Evolutionary conservation across 176 grass and related monocot species (phyloP).

Genomic region (Oryza punctata): DNA sequence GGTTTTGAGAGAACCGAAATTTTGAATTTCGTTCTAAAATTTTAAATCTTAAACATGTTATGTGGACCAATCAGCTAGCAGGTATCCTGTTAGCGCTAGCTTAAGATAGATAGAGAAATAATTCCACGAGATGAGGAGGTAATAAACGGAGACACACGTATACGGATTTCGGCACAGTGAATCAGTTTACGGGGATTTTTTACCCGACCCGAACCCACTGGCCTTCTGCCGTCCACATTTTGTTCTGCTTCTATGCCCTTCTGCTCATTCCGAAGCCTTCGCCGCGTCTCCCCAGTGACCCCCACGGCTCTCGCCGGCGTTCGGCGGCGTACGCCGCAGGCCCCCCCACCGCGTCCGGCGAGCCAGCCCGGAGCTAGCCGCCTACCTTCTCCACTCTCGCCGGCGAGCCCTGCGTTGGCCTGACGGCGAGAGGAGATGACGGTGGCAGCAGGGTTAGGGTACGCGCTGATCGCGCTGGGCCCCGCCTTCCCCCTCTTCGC

Average conservation of each 20-base stretch:
- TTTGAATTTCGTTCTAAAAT: too few species aligned
- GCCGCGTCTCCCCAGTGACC: neutral
- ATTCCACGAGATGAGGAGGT: too few species aligned
- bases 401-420: neutral
- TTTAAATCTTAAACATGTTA: too few species aligned
- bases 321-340: neutral
- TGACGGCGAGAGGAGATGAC: slow-evolving; percentile 59
- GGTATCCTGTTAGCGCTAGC: too few species aligned
- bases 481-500: slow-evolving; percentile 86
- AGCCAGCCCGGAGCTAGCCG: neutral
- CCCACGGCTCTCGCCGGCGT: neutral
- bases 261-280: neutral
- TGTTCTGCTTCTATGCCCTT: neutral
- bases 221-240: neutral
- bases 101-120: too few species aligned
- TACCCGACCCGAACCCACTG: neutral
- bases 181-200: neutral
- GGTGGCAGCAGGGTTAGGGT: slow-evolving; percentile 75
- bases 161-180: neutral
- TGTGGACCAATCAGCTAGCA: too few species aligned
- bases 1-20: too few species aligned
- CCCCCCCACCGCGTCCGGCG: neutral
- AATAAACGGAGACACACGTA: too few species aligned
- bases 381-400: neutral
- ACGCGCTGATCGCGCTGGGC: slow-evolving; percentile 79